Base-by-base conservation (phyloP, 1,284 basidiomycete genomes). In the Erythrobasidium hasegawianum region DNA sequence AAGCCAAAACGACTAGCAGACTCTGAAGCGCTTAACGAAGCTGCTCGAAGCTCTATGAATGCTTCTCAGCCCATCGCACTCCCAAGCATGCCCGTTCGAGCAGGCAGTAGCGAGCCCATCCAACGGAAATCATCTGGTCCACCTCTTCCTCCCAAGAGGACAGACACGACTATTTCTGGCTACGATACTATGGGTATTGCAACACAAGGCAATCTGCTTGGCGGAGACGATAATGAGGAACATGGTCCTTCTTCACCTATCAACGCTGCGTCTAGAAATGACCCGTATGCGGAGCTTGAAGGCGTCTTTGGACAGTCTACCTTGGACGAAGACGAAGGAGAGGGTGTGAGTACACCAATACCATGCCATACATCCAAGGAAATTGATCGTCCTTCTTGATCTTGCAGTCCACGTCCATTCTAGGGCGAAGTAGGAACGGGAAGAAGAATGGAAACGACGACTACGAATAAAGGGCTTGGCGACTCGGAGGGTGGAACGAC, bases 1-100 rank as follows among this genome's bases (percentile, higher is more conserved):
- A 72, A 65, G 67, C 67, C 73, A 0, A 75, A 72, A 39, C 70
- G 69, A 41, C 67, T 76, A 10, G 69, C 66, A 16, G 74, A 75
- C 57, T 72, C 71, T 18, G 67, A 71, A 13, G 75, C 75, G 14
- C 67, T 76, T 1, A 69, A 71, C 52, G 61, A 69, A 2, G 71
- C 65, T 14, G 75, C 74, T 1, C 71, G 71, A 33, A 69, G 71
- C 39, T 69, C 69, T 4, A 73, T 72, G 59, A 71, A 72, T 54
- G 72, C 73, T 20, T 70, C 72, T 3, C 38, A 72, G 29, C 62
- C 67, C 20, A 40, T 71, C 24, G 53, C 69, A 16, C 27, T 67
- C 5, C 47, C 57, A 3, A 16, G 38, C 14, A n/a, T 59, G 18
- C 66, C 66, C 5, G 27, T 58, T 1, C 50, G 65, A 24, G 27